Evolutionary conservation across 768 basidiomycete genomes (phyloP).

Genomic region (Amanita polypyramis): DNA sequence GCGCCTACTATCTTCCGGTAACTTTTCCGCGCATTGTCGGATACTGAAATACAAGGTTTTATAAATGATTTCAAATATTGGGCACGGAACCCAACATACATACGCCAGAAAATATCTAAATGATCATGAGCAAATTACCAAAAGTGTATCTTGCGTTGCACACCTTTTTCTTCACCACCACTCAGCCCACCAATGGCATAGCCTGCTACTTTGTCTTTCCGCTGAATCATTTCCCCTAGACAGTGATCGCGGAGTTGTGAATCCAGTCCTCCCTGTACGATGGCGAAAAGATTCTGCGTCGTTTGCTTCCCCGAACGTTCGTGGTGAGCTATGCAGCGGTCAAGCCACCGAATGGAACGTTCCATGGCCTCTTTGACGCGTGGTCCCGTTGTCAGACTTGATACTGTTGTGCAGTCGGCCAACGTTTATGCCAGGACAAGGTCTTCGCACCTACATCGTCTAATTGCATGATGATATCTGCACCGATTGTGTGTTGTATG

Average conservation of each 20-base stretch:
- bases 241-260: conserved; percentile 62
- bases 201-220: conserved; percentile 71
- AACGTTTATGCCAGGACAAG: not conserved
- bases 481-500: conserved; percentile 84
- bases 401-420: conserved; percentile 33
- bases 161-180: conserved; percentile 88
- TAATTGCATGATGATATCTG: conserved; percentile 92
- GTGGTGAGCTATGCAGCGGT: conserved; percentile 76
- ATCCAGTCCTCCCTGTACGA: conserved; percentile 83
- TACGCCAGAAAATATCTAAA: conserved; percentile 76
- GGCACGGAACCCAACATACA: conserved; percentile 36
- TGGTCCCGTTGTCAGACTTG: conserved; percentile 70
- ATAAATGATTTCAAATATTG: not conserved
- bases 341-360: conserved; percentile 83
- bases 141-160: conserved; percentile 1
- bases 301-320: conserved; percentile 51
- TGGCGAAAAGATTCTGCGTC: conserved; percentile 82
- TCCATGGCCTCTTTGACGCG: conserved; percentile 85
- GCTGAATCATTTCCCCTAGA: conserved; percentile 70
- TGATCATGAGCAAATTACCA: not conserved
- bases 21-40: conserved; percentile 66
- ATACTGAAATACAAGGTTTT: conserved; percentile 35
- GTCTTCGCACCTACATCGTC: conserved; percentile 66
- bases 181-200: conserved; percentile 88
- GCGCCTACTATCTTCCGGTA: conserved; percentile 67